These are phyloP conservation scores for Chenopodium quinoa DNA, from an alignment of 148 eudicot genomes.

Conservation along the genomic window DNA sequence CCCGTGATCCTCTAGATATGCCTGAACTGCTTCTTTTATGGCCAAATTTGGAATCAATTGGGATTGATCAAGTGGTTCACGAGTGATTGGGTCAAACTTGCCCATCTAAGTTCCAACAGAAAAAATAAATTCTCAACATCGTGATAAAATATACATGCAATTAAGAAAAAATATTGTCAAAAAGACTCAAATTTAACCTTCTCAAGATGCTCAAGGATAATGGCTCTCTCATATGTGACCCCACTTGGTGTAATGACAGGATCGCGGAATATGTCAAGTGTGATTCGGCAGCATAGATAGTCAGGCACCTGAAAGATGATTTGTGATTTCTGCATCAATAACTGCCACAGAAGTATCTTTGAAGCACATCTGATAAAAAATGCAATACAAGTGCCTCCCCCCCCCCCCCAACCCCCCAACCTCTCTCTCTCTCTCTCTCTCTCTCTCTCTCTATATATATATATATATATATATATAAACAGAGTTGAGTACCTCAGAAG, in stretches of 20 bases:
- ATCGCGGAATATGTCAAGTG: constrained; percentile 82
- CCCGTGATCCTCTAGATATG: constrained; percentile 66
- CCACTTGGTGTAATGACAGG: constrained; percentile 97
- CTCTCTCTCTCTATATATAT: too few relatives aligned
- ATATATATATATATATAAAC: background rate
- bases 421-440: too few relatives aligned
- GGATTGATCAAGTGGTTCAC: constrained; percentile 48
- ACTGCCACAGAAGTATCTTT: background rate
- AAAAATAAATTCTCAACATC: constrained; percentile 13
- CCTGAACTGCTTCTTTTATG: constrained; percentile 75
- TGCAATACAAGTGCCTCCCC: background rate
- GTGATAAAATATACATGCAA: background rate
- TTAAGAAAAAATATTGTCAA: background rate
- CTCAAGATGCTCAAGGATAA: constrained; percentile 68
- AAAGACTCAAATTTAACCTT: constrained; percentile 44
- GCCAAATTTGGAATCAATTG: constrained; percentile 80
- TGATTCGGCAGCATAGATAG: constrained; percentile 78
- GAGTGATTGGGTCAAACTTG: constrained; percentile 75
- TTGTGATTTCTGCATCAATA: background rate
- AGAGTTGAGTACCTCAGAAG: constrained; percentile 53
- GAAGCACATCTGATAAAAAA: background rate
- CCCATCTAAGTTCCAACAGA: constrained; percentile 52
- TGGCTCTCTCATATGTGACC: constrained; percentile 80
- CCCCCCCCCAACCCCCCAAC: background rate
- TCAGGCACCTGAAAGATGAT: constrained; percentile 75